A percentile compares a stretch with the other conserved stretches of the same genome.
Conservation (phyloP, 371 early-diverging fungal species). For the Actinomortierella ambigua region DNA sequence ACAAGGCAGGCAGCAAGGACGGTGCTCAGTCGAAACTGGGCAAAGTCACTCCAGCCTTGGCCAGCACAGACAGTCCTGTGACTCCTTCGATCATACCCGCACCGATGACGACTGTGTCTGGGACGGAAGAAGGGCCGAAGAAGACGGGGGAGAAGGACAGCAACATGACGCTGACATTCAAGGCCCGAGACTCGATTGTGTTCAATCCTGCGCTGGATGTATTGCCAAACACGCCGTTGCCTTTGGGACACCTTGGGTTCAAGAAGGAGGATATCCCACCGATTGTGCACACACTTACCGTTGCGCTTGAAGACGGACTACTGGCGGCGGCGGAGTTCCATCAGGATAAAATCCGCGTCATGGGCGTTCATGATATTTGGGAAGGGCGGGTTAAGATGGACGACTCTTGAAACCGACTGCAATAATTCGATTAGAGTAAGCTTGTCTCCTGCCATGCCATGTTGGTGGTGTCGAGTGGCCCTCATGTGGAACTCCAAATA, state of each 20-base stretch:
- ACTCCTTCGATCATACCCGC: too few species aligned
- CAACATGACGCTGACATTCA: constrained; percentile 12
- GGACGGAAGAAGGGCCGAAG: neutral
- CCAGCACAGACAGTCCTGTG: too few species aligned
- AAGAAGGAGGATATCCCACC: constrained; percentile 47
- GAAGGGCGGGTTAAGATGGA: constrained; percentile 33
- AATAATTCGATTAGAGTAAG: too few species aligned
- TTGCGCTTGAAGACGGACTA: constrained; percentile 25
- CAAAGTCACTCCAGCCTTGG: too few species aligned
- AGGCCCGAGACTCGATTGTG: constrained; percentile 38
- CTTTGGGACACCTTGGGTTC: constrained; percentile 41
- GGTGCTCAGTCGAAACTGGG: too few species aligned
- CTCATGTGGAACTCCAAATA: too few species aligned
- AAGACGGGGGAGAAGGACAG: neutral
- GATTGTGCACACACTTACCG: constrained; percentile 35
- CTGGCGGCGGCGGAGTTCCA: constrained; percentile 33
- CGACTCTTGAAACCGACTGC: too few species aligned
- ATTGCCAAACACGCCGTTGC: constrained; percentile 43
- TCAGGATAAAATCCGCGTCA: constrained; percentile 33
- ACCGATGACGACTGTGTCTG: too few species aligned
- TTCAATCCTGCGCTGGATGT: constrained; percentile 43
- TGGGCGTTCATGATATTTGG: constrained; percentile 42
- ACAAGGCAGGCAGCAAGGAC: too few species aligned
- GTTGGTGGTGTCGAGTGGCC: too few species aligned
- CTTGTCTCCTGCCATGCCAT: too few species aligned